Percentiles rank a stretch among this genome's conserved stretches.
Conservation (phyloP, 495 filamentous ascomycete genomes). For the Bombardia bombarda region DNA sequence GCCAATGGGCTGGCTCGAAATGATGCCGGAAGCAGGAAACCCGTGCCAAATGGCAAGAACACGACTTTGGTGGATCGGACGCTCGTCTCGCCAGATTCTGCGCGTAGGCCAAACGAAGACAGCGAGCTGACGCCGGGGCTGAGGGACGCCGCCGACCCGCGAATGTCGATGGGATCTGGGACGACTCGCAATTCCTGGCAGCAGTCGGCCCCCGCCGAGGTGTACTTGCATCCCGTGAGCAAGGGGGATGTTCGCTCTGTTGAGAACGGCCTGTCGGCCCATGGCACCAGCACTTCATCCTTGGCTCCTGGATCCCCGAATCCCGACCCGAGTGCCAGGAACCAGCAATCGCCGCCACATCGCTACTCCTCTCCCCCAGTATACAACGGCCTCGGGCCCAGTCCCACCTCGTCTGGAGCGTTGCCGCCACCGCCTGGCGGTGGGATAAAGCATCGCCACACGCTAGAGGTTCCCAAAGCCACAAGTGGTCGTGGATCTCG, state of each 20-base stretch:
- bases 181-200: constrained; percentile 20
- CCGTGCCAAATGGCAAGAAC: constrained; percentile 12
- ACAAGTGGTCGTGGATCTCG: constrained; percentile 40
- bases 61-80: constrained; percentile 18
- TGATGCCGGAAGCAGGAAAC: constrained; percentile 9
- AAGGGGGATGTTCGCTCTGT: constrained; percentile 22
- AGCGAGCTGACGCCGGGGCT: constrained; percentile 1
- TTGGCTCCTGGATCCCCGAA: constrained; percentile 35
- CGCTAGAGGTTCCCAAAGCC: constrained; percentile 72
- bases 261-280: constrained; percentile 17
- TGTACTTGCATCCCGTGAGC: constrained; percentile 21
- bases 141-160: constrained; percentile 8
- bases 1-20: constrained; percentile 2
- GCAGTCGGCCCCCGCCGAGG: constrained; percentile 25
- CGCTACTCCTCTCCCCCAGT: constrained; percentile 70
- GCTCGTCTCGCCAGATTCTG: background rate
- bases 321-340: constrained; percentile 30
- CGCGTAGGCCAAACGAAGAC: constrained; percentile 2
- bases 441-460: constrained; percentile 74
- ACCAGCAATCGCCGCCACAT: constrained; percentile 43
- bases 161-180: constrained; percentile 25
- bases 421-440: constrained; percentile 30
- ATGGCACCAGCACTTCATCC: constrained; percentile 17
- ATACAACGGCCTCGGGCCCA: constrained; percentile 37
- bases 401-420: constrained; percentile 33